Evolutionary conservation across 2,329 filamentous ascomycete genomes (phyloP), one percentile per base, ranked within the genome.

Genomic region (Chaetoscypha palmicola): DNA sequence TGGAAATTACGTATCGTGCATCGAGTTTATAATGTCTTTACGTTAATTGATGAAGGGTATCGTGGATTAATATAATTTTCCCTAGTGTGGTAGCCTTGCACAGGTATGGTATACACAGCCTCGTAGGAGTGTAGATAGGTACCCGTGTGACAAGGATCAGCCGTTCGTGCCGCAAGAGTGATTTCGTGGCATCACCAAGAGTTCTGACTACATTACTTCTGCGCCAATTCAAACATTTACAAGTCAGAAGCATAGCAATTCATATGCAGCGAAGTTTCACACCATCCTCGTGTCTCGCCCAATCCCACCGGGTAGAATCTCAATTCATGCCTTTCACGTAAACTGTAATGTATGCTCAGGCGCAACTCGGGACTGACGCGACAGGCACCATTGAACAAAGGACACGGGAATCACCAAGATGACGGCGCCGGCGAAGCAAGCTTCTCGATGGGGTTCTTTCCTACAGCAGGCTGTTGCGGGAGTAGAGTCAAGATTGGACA

Each of bases 401-500:
- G 36, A 37, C 43, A 30, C 33, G 26, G 46, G 43, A 46, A 45
- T 44, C 33, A 11, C 21, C 37, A 43, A 20, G 33, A 64, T 64
- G 61, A 50, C 58, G 32, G 55, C 59, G 40, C 53, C 59, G 22
- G 35, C 46, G 21, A 63, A 66, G 43, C 53, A 77, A 54, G 69
- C 74, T 49, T 76, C 76, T 39, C 76, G 76, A 78, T 89, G 85
- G 85, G 84, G 83, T 35, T 80, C 79, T 23, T 83, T 95, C 62
- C 74, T 96, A 48, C 86, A 89, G 53, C 87, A 91, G 65, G 90
- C 91, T 51, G 88, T 97, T 48, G 89, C 90, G 43, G 90, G 90
- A 48, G 85, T 98, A 46, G 92, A 98, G 68, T 94, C 90, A 47
- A 81, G 86, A 33, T 76, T 98, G 47, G 92, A 98, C 64, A 90